phyloP scores from a whole-genome alignment of 306 rosid genomes.

The Arachis hypogaea region DNA sequence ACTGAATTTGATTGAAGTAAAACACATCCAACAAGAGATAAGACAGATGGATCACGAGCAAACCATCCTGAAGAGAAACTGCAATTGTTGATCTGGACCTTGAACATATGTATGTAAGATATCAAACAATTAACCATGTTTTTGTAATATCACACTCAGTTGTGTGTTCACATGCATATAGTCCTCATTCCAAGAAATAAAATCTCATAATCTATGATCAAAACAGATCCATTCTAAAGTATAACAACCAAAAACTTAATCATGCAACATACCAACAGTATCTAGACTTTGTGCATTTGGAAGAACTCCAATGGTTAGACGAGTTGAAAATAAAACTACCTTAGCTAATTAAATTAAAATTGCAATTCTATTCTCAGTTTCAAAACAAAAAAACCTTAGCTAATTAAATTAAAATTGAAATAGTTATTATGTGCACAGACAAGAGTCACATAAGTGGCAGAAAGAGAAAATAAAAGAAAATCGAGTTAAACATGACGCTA shows the following conservation, averaged over 20 bases:
- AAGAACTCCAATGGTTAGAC: constrained; percentile 56
- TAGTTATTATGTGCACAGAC: too few relatives aligned
- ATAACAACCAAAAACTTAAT: constrained; percentile 12
- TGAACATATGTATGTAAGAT: neutral
- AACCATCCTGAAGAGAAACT: constrained; percentile 63
- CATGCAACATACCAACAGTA: constrained; percentile 66
- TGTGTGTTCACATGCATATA: neutral
- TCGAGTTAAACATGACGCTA: too few relatives aligned
- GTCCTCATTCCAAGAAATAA: neutral
- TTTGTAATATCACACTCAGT: constrained; percentile 3
- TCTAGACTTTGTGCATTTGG: constrained; percentile 83
- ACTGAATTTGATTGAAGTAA: constrained; percentile 60
- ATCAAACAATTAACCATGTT: neutral
- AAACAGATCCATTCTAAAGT: neutral
- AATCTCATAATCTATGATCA: constrained; percentile 1
- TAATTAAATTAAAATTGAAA: too few relatives aligned
- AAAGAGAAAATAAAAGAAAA: too few relatives aligned
- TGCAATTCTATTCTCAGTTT: too few relatives aligned
- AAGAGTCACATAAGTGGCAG: too few relatives aligned
- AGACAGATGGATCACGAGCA: constrained; percentile 72
- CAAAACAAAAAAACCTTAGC: too few relatives aligned
- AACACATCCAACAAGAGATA: constrained; percentile 74
- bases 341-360: too few relatives aligned
- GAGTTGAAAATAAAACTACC: too few relatives aligned
- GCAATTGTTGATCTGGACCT: constrained; percentile 11